Evolutionary conservation across 2,329 filamentous ascomycete genomes (phyloP).

Genomic region (Gaeumannomyces tritici): DNA sequence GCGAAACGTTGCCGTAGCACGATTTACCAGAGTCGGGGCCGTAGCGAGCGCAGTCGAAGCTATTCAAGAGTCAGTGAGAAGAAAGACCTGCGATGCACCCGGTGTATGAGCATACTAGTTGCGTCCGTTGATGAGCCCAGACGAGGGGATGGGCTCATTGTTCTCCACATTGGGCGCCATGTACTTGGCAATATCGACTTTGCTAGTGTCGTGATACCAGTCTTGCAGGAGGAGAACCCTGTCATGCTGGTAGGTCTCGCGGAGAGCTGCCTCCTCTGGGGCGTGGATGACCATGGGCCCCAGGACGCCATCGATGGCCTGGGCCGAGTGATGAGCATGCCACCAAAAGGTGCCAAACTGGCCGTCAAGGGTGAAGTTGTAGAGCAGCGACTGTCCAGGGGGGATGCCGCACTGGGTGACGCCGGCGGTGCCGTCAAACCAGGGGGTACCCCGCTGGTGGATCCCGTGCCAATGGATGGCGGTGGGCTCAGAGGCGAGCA

Average conservation of each 20-base stretch:
- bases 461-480: conserved; percentile 10
- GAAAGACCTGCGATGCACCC: not conserved
- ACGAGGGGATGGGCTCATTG: conserved; percentile 57
- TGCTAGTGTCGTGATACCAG: conserved; percentile 56
- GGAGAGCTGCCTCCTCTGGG: conserved; percentile 35
- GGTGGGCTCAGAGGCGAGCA: conserved; percentile 15
- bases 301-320: conserved; percentile 56
- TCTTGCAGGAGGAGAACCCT: conserved; percentile 60
- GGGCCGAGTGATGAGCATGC: conserved; percentile 49
- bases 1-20: conserved; percentile 2
- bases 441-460: conserved; percentile 4
- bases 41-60: conserved; percentile 5
- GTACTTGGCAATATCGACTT: conserved; percentile 38
- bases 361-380: conserved; percentile 44
- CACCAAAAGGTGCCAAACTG: conserved; percentile 35
- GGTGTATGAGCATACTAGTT: conserved; percentile 1
- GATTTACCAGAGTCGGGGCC: not conserved
- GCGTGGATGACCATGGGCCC: conserved; percentile 60
- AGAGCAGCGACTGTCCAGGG: conserved; percentile 44
- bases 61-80: not conserved
- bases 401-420: conserved; percentile 50
- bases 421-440: conserved; percentile 20
- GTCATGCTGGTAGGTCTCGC: conserved; percentile 40
- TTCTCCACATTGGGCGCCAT: conserved; percentile 43
- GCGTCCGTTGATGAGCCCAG: conserved; percentile 51